Evolutionary conservation across 2,329 filamentous ascomycete species (phyloP), one percentile per base, ranked within the genome.

Genomic region (Drechslerella dactyloides): DNA sequence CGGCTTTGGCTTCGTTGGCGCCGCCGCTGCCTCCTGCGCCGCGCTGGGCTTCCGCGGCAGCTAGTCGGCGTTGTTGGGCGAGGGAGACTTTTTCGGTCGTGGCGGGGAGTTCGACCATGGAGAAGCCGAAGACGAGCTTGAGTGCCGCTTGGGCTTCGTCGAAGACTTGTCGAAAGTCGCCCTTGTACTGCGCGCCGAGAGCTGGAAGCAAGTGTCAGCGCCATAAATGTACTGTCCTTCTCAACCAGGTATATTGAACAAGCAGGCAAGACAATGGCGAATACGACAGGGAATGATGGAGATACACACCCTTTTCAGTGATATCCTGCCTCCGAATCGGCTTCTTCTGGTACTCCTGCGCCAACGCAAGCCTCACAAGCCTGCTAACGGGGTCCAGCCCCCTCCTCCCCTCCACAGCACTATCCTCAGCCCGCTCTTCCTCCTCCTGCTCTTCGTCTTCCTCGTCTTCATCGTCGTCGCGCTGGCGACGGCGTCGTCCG

Each of bases 41-140:
- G 10, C 57, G 56, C 30, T 74, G 59, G 42, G 65, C 58, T 65
- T 80, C 80, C 15, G 75, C 75, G 60, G 61, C 62, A n/a, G 69
- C 69, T 27, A 51, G 64, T 58, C 73, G 63, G 56, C 76, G 73
- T 42, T 75, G 74, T 35, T 76, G 75, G 37, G 68, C 87, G 35
- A 96, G 80, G 0, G 91, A 91, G 54, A 90, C 84, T 79, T 92
- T 96, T 56, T 66, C 61, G n/a, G 69, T 73, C 17, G 85, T 86
- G 0, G 85, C 83, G 0, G 94, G 92, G 55, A 97, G 83, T 80
- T 97, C 93, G 2, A 86, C 84, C 83, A 99, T 85, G 78, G 93
- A 85, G 92, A 97, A 96, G n/a, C 94, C 94, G 80, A 96, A 97
- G 0, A 88, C 84, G 1, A 81, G 81, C 53, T 84, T 82, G 40